These are phyloP conservation scores for Chlorella ohadii DNA, from an alignment of 139 green algal genomes.

Conservation along the genomic window DNA sequence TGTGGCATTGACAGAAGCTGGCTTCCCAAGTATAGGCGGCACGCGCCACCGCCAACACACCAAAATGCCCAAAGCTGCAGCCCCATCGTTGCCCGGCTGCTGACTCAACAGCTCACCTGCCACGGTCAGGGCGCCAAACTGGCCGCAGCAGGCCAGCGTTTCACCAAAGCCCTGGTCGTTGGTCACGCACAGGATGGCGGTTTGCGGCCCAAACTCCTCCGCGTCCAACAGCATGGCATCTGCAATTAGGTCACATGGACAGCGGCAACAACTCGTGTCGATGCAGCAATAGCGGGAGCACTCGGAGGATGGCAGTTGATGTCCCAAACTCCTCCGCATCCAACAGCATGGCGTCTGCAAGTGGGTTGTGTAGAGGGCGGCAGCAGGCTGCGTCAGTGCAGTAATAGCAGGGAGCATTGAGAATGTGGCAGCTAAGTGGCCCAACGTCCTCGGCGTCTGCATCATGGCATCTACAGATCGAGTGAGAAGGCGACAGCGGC, in stretches of 20 bases:
- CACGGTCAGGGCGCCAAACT: constrained; percentile 9
- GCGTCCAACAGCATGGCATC: constrained; percentile 15
- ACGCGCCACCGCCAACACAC: no score
- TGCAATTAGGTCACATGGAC: not conserved
- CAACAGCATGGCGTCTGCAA: constrained; percentile 15
- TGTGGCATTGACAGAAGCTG: no score
- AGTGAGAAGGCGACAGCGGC: no score
- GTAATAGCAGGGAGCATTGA: no score
- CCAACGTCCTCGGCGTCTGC: not conserved
- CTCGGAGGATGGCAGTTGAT: not conserved
- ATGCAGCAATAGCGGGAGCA: no score
- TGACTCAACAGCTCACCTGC: constrained; percentile 9
- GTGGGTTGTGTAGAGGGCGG: not conserved
- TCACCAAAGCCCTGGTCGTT: constrained; percentile 25
- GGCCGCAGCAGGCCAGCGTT: constrained; percentile 3
- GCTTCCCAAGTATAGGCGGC: no score
- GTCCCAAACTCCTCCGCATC: not conserved
- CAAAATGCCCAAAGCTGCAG: no score
- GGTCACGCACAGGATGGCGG: not conserved
- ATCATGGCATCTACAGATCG: constrained; percentile 25
- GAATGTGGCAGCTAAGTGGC: not conserved
- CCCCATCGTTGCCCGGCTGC: no score
- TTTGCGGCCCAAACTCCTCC: not conserved
- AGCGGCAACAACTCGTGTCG: no score
- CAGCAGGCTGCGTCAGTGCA: no score